Evolutionary conservation across 2,329 filamentous ascomycete genomes (phyloP), one percentile per base, ranked within the genome.

Genomic region (Claviceps digitariae): DNA sequence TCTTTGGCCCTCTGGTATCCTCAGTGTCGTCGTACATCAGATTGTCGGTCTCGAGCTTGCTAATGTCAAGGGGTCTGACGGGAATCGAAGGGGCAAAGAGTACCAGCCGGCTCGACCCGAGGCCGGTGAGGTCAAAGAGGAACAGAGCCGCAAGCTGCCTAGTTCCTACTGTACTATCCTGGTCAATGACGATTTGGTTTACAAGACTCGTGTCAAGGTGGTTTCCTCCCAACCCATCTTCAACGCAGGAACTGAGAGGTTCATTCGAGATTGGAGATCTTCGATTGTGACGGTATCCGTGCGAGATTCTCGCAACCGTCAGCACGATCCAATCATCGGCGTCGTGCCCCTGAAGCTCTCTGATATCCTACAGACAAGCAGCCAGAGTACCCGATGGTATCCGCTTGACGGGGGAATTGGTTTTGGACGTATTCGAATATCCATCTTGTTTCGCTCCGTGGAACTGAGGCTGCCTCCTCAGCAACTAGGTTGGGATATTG

Each of bases 211-310:
- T 63, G 82, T 88, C 38, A 97, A 98, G 74, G 90, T 90, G 4
- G 86, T 95, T 8, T 94, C 87, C 38, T 94, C 88, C 51, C 90
- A 94, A 66, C 93, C 93, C 1, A 96, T 97, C 58, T 97, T 95
- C 77, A 96, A 97, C 61, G 90, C 93, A 3, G 91, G 91, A 55
- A 96, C 90, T 0, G 93, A 98, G 64, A 81, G 86, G 13, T 97
- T 97, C 61, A 74, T 97, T 31, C 84, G 91, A 23, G 91, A 98
- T 64, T 98, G 93, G 93, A 79, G 89, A 57, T 93, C 87, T 20
- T 78, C 81, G 47, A 86, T 96, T 54, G 78, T 95, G 52, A 96
- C 90, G 0, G 77, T 97, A 50, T 87, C 88, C 1, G 90, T 96
- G 17, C 85, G 93, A 27, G 91, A 97, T 65, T 83, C 86, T 12